Base-by-base conservation (phyloP, 305 asterid genomes). In the Withania somnifera region DNA sequence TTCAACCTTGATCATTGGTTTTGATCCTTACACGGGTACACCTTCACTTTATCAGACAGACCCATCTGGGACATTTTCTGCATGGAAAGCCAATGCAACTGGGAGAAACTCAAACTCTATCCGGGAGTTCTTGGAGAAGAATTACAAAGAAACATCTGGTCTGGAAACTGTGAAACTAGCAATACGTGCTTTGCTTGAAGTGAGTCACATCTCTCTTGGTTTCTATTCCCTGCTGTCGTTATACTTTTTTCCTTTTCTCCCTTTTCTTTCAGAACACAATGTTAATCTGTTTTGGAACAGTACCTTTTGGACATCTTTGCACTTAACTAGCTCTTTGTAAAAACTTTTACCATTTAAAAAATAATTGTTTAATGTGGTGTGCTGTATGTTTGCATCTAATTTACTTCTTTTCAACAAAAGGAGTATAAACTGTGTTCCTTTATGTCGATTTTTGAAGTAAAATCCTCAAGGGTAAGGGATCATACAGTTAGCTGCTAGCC, bases 81-180 rank as follows among this genome's bases (percentile, higher is more conserved):
- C 98, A 13, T 89, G 97, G 97, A 94, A 92, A 84, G 97, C 99
- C 71, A 95, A 95, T 89, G 97, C 99, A 32, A 92, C 99, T 66
- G 98, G 97, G 82, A 89, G 99, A 85, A 95, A 94, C 90, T 95
- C 98, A 26, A 94, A 94, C 89, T 92, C 98, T 8, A 89, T 94
- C 32, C 81, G 97, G 79, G 98, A 95, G 84, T 95, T 92, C 87
- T 88, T 95, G 79, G 99, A 95, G 89, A 95, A 94, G 94, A 95
- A 95, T 85, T 95, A 94, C 89, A 91, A 89, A 86, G 97, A 92
- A 87, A 91, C 98, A 77, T 91, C 97, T 85, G 99, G 98, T 79
- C 95, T 88, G 82, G 98, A 95, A 90, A 94, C 97, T 54, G 85
- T 93, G 56, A 95, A 95, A 86, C 86, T 95, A 84, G 98, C 98